These are phyloP conservation scores for Fusarium hainanense DNA, from an alignment of 2,329 filamentous ascomycete species.

Conservation along the genomic window DNA sequence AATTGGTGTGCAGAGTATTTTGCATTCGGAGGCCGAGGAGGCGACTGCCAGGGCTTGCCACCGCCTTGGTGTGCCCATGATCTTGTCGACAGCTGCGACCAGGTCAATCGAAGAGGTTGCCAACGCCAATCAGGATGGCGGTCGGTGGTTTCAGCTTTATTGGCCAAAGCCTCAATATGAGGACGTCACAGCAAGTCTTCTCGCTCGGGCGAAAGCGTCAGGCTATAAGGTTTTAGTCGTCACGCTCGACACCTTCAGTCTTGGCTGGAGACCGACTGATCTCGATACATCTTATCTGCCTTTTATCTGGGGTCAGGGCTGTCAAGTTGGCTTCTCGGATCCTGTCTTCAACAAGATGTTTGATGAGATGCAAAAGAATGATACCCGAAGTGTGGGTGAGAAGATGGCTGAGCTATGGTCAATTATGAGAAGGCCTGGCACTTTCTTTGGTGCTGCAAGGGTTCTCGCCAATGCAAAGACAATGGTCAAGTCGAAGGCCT, in stretches of 20 bases:
- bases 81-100: slow-evolving; percentile 72
- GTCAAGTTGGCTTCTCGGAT: slow-evolving; percentile 72
- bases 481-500: slow-evolving; percentile 36
- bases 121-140: slow-evolving; percentile 64
- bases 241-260: slow-evolving; percentile 76
- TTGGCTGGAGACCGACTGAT: slow-evolving; percentile 76
- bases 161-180: slow-evolving; percentile 70
- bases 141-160: slow-evolving; percentile 80
- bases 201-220: slow-evolving; percentile 68
- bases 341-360: slow-evolving; percentile 64
- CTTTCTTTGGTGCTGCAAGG: slow-evolving; percentile 37
- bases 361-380: slow-evolving; percentile 35
- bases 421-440: slow-evolving; percentile 38
- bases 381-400: slow-evolving; percentile 14
- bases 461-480: slow-evolving; percentile 25
- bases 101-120: slow-evolving; percentile 75
- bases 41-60: slow-evolving; percentile 72
- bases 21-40: slow-evolving; percentile 73
- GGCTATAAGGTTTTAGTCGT: slow-evolving; percentile 76
- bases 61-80: slow-evolving; percentile 71
- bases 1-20: slow-evolving; percentile 75
- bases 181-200: slow-evolving; percentile 71
- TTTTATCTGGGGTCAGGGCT: slow-evolving; percentile 69
- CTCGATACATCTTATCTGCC: slow-evolving; percentile 71
- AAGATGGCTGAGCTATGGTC: slow-evolving; percentile 36